Conservation (phyloP, 345 rosid genomes). For the Microthlaspi erraticum region DNA sequence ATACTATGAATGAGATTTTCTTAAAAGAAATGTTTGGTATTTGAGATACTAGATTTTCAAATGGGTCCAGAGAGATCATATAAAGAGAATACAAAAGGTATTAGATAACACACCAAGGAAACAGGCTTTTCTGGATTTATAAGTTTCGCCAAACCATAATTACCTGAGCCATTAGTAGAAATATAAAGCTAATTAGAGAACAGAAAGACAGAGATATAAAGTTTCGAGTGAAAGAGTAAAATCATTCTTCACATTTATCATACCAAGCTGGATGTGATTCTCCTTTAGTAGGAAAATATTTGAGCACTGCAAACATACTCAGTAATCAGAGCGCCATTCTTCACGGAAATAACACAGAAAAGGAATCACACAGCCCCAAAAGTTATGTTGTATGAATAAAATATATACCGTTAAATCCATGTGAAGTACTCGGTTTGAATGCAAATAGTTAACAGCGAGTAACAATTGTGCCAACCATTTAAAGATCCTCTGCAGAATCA, state of each 20-base stretch:
- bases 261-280: conserved; percentile 84
- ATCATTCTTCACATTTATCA: conserved; percentile 39
- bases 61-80: conserved; percentile 16
- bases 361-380: conserved; percentile 26
- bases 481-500: conserved; percentile 73
- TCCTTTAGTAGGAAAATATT: conserved; percentile 91
- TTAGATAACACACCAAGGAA: conserved; percentile 63
- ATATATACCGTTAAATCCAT: conserved; percentile 84
- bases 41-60: conserved; percentile 13
- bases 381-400: background rate
- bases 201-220: conserved; percentile 1
- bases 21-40: background rate
- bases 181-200: conserved; percentile 38
- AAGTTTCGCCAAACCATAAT: conserved; percentile 92
- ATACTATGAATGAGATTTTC: conserved; percentile 8
- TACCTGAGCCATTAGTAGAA: conserved; percentile 61
- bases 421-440: conserved; percentile 92
- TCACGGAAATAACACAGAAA: conserved; percentile 23
- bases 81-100: conserved; percentile 1
- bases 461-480: conserved; percentile 95
- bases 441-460: conserved; percentile 93
- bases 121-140: conserved; percentile 83
- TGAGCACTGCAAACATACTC: conserved; percentile 75
- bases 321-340: conserved; percentile 18
- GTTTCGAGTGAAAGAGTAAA: conserved; percentile 32